phyloP scores from a whole-genome alignment of 768 basidiomycete genomes.

The Scleroderma citrinum region DNA sequence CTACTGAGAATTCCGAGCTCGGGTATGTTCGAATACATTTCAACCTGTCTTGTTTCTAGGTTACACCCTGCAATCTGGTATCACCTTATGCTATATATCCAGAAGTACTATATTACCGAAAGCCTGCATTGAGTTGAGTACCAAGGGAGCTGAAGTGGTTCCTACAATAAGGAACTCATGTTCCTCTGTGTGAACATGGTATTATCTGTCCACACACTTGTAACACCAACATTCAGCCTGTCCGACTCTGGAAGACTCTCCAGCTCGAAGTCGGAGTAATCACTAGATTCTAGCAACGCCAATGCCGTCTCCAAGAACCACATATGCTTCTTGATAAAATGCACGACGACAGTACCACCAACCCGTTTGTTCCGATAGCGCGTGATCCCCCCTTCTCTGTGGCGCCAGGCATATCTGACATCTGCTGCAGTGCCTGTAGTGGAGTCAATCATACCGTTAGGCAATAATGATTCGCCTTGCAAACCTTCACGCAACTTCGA shows the following conservation, averaged over 20 bases:
- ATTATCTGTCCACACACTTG: conserved; percentile 27
- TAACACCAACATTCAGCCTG: conserved; percentile 15
- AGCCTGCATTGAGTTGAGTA: too few relatives aligned
- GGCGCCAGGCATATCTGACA: conserved; percentile 60
- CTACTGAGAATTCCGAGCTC: conserved; percentile 13
- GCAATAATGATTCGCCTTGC: conserved; percentile 1
- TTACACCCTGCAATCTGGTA: not conserved
- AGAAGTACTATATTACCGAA: too few relatives aligned
- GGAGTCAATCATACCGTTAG: conserved; percentile 3
- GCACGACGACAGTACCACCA: conserved; percentile 92
- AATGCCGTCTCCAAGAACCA: conserved; percentile 95
- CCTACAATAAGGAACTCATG: conserved; percentile 6
- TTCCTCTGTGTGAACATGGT: conserved; percentile 15
- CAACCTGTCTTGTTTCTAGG: not conserved
- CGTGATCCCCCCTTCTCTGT: conserved; percentile 62
- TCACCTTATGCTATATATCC: not conserved
- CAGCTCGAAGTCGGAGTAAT: conserved; percentile 47
- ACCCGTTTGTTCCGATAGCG: conserved; percentile 66
- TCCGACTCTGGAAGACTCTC: conserved; percentile 9
- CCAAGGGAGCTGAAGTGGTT: too few relatives aligned
- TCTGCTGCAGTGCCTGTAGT: conserved; percentile 51
- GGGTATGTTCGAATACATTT: not conserved
- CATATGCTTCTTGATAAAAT: conserved; percentile 95
- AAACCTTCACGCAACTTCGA: conserved; percentile 61
- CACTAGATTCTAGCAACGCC: conserved; percentile 77